Evolutionary conservation across 1,284 basidiomycete species (phyloP), one percentile per base, ranked within the genome.

Genomic region (Anthracocystis panici-leucophaei): DNA sequence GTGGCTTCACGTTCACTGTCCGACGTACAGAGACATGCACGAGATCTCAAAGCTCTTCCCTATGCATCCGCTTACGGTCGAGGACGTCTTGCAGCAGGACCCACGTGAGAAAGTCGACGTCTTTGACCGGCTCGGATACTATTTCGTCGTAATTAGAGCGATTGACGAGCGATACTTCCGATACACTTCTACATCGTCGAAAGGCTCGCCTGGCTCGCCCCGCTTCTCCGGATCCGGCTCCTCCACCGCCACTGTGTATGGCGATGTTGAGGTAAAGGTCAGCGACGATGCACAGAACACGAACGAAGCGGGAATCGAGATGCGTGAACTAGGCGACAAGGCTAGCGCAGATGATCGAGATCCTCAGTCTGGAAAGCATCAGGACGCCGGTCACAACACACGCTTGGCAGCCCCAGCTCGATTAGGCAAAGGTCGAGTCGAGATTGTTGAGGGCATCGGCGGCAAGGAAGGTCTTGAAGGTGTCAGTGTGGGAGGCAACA

Each of bases 11-110:
- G 90, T 97, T 2, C 90, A 92, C 20, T 95, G 92, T 78, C 95
- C 95, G 1, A 92, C 91, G 0, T 94, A 93, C 90, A 91, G 92
- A 57, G 95, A 97, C 85, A 91, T 97, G 89, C 89, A 92, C 61
- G 90, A 92, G 21, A 89, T 97, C 55, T 92, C 94, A 57, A 94
- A 93, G 88, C 93, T 94, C 20, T 88, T 97, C 27, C 93, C 93
- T 57, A 89, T 98, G 2, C 95, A 98, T 85, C 95, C 95, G 0
- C 88, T 97, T 21, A 97, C 95, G 0, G 89, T 97, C 16, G 95
- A 98, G 86, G 95, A 98, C 87, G 94, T 97, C 38, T 86, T 98
- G n/a, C 93, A 95, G 74, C 92, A 93, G 86, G 95, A 98, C 74
- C 92, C 93, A 20, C 90, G 94, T 38, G 95, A 97, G 86, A 98